Evolutionary conservation across 441 rosid genomes (phyloP).

Genomic region (Jatropha podagrica): DNA sequence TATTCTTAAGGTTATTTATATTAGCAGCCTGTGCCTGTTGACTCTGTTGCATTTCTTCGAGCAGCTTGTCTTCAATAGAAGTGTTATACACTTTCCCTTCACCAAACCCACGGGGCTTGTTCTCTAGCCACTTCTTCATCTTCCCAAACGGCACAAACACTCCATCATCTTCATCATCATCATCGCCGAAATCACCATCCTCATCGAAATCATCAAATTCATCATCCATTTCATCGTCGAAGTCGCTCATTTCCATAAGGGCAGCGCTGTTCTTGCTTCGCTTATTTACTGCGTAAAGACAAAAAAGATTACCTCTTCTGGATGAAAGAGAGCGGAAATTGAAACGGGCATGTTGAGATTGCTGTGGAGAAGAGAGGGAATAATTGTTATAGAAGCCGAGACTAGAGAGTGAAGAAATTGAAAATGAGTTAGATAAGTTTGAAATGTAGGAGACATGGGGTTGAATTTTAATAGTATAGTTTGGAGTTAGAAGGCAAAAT

Average conservation of each 20-base stretch:
- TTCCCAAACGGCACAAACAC: constrained; percentile 47
- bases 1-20: constrained; percentile 56
- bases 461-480: neutral
- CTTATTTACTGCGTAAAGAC: constrained; percentile 25
- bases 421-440: neutral
- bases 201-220: constrained; percentile 43
- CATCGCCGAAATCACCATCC: constrained; percentile 29
- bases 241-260: constrained; percentile 29
- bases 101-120: constrained; percentile 74
- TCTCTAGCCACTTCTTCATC: constrained; percentile 71
- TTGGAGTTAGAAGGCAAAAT: constrained; percentile 21
- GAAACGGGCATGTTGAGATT: constrained; percentile 24
- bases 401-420: constrained; percentile 1
- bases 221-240: constrained; percentile 27
- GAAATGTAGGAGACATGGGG: neutral
- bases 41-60: constrained; percentile 68
- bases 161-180: constrained; percentile 38
- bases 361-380: constrained; percentile 24
- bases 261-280: constrained; percentile 20
- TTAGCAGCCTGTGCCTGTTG: constrained; percentile 66
- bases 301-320: constrained; percentile 22
- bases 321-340: constrained; percentile 1
- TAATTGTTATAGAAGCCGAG: constrained; percentile 12
- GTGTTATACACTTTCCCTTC: constrained; percentile 72
- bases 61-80: constrained; percentile 66